Conservation (phyloP, 768 basidiomycete species). For the Lepiota subincarnata region DNA sequence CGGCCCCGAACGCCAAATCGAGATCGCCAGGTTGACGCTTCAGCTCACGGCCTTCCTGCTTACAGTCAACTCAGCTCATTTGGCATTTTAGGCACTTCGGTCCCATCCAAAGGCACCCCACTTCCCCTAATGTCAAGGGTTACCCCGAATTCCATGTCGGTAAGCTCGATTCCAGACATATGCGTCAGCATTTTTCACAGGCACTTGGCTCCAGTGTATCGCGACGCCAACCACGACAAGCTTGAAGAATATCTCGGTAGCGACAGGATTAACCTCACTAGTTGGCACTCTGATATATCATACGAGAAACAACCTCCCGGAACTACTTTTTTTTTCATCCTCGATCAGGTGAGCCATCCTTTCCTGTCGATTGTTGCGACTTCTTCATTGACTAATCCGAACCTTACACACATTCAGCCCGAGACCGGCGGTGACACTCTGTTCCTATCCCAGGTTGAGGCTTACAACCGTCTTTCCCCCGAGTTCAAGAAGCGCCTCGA, state of each 20-base stretch:
- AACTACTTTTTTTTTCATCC: slow-evolving; percentile 49
- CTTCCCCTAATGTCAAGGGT: slow-evolving; percentile 48
- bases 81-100: slow-evolving; percentile 34
- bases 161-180: slow-evolving; percentile 19
- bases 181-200: slow-evolving; percentile 1
- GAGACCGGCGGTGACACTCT: slow-evolving; percentile 49
- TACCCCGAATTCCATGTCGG: slow-evolving; percentile 59
- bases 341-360: slow-evolving; percentile 34
- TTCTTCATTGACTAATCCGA: background rate
- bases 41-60: background rate
- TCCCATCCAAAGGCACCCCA: slow-evolving; percentile 43
- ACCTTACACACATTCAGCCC: slow-evolving; percentile 19
- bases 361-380: too few relatives aligned
- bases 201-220: slow-evolving; percentile 35
- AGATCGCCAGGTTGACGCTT: slow-evolving; percentile 36
- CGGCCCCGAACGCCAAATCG: slow-evolving; percentile 48
- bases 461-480: slow-evolving; percentile 54
- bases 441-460: slow-evolving; percentile 54
- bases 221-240: slow-evolving; percentile 38
- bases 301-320: slow-evolving; percentile 54
- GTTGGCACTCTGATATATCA: slow-evolving; percentile 51
- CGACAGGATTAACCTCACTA: slow-evolving; percentile 36
- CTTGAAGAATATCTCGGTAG: slow-evolving; percentile 40
- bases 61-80: background rate
- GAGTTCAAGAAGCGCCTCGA: slow-evolving; percentile 56